Evolutionary conservation across 495 filamentous ascomycete species (phyloP).

Genomic region (Penicillium malachiteum): DNA sequence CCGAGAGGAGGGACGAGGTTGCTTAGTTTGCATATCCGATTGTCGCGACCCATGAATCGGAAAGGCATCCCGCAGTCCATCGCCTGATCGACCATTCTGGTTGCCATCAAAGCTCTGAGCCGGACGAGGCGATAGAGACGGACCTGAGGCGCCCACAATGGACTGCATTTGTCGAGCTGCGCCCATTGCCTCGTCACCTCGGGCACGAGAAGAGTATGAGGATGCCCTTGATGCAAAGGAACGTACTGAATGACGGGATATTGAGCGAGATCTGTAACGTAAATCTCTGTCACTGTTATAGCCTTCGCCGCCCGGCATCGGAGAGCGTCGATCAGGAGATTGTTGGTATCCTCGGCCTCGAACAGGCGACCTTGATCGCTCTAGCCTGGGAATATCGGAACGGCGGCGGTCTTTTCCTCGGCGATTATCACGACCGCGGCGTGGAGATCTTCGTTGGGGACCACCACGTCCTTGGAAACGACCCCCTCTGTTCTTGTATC

Average conservation of each 20-base stretch:
- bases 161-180: slow-evolving; percentile 30
- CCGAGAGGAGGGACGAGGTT: slow-evolving; percentile 27
- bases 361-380: slow-evolving; percentile 32
- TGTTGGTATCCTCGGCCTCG: slow-evolving; percentile 27
- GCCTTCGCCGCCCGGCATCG: slow-evolving; percentile 27
- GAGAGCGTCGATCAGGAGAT: slow-evolving; percentile 32
- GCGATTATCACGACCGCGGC: slow-evolving; percentile 34
- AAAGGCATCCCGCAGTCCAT: slow-evolving; percentile 35
- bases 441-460: slow-evolving; percentile 32
- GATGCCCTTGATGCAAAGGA: slow-evolving; percentile 37
- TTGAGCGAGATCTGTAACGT: slow-evolving; percentile 33
- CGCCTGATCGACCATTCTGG: slow-evolving; percentile 16
- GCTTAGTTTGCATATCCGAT: slow-evolving; percentile 30
- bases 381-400: slow-evolving; percentile 21
- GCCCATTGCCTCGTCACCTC: slow-evolving; percentile 31
- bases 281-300: slow-evolving; percentile 27
- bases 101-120: slow-evolving; percentile 37
- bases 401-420: slow-evolving; percentile 33
- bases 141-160: slow-evolving; percentile 20
- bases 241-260: slow-evolving; percentile 35
- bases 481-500: slow-evolving; percentile 29
- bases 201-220: slow-evolving; percentile 22
- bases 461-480: slow-evolving; percentile 36
- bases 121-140: slow-evolving; percentile 42
- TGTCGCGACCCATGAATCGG: slow-evolving; percentile 37